Conservation (phyloP, 2,329 filamentous ascomycete genomes). For the Hyphodiscus sp. region DNA sequence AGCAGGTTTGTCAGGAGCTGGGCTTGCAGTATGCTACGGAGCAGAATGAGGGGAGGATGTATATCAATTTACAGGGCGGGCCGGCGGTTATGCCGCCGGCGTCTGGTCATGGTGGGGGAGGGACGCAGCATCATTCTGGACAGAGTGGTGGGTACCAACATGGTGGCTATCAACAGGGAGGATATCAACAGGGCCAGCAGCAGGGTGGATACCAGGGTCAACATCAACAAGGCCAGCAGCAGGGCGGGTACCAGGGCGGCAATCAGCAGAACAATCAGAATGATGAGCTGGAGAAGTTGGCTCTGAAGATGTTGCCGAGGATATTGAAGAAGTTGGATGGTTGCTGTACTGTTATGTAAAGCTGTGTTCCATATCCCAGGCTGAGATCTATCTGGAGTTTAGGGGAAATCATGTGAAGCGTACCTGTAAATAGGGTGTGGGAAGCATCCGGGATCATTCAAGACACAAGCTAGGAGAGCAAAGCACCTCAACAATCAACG, state of each 20-base stretch:
- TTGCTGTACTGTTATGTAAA: conserved; percentile 29
- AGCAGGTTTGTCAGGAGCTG: conserved; percentile 76
- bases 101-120: conserved; percentile 35
- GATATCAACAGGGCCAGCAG: conserved; percentile 31
- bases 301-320: conserved; percentile 27
- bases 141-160: conserved; percentile 39
- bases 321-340: conserved; percentile 28
- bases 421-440: too few relatives aligned
- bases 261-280: conserved; percentile 28
- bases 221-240: conserved; percentile 31
- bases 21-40: conserved; percentile 80
- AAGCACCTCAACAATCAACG: too few relatives aligned
- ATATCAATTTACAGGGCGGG: conserved; percentile 76
- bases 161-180: conserved; percentile 32
- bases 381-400: too few relatives aligned
- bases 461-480: too few relatives aligned
- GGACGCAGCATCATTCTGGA: conserved; percentile 38
- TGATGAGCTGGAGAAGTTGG: conserved; percentile 29
- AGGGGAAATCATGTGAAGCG: too few relatives aligned
- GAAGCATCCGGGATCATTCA: too few relatives aligned
- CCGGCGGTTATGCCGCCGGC: conserved; percentile 45
- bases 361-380: not conserved
- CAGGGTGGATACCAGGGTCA: conserved; percentile 39
- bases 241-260: not conserved
- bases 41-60: conserved; percentile 83